Base-by-base conservation (phyloP, 176 grass and related monocot genomes). In the Cenchrus americanus region DNA sequence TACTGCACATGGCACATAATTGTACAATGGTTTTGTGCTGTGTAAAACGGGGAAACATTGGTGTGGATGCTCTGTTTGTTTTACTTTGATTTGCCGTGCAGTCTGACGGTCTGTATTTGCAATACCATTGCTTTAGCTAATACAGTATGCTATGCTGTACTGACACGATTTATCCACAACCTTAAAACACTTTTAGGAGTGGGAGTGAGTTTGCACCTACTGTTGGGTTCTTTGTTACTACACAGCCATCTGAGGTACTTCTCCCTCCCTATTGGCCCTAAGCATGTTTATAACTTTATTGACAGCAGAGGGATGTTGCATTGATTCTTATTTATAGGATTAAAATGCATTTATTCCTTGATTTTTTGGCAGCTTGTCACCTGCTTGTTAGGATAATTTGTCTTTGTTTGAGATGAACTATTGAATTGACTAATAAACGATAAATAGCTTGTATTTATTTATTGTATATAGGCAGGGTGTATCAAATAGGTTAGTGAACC, bases 121-220 rank as follows among this genome's bases (percentile, higher is more conserved):
- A 34, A 23, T 62, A 10, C 17, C 47, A 18, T 65, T 65, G 0
- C 11, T 51, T 75, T 22, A 50, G 71, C 30, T n/a, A 32, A 13
- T 46, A n/a, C 2, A 17, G 54, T 34, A 18, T 75, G 41, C 26
- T 77, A 22, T 49, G 15, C 19, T 57, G 10, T 51, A 69, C 7
- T 82, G 42, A 78, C 24, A 1, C 24, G 1, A 10, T 58, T 40
- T 50, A 5, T 81, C 46, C 61, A n/a, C 40, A 8, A 21, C 65
- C 52, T 71, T 30, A 30, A 4, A 10, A 66, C 69, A 26, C 62
- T 66, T 83, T 4, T 64, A 97, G 95, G 88, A 88, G 90, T 17
- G 79, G 78, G 3, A 94, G 86, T 76, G 92, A 97, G 70, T 97
- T 97, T 34, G 87, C 95, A 15, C 92, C 95, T 19, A 89, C 80